Percentiles rank a stretch among this genome's conserved stretches.
phyloP scores from a whole-genome alignment of 257 asterid genomes.

The Anisodus acutangulus region DNA sequence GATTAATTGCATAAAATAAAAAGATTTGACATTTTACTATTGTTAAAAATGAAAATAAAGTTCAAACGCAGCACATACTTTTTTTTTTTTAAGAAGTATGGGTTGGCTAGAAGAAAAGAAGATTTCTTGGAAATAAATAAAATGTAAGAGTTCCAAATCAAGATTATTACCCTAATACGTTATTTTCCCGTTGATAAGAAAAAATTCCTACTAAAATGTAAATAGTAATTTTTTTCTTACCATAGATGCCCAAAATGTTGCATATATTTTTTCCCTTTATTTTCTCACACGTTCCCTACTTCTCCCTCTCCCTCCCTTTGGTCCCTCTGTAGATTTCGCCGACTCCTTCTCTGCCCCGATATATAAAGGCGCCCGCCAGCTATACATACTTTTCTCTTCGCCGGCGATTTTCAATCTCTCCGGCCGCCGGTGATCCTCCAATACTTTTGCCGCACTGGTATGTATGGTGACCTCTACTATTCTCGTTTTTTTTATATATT shows the following conservation, averaged over 20 bases:
- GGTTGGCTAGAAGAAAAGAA: too few relatives aligned
- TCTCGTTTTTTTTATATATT: neutral
- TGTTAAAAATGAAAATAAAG: neutral
- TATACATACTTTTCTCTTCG: constrained; percentile 7
- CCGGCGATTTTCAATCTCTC: constrained; percentile 35
- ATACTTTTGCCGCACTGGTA: constrained; percentile 30
- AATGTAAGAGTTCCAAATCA: neutral
- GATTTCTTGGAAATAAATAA: neutral
- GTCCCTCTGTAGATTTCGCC: constrained; percentile 33
- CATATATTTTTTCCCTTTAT: neutral
- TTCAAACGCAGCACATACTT: neutral
- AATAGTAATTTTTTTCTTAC: too few relatives aligned
- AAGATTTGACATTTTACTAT: neutral
- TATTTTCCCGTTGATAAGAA: neutral
- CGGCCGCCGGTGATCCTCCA: constrained; percentile 41
- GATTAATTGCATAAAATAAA: neutral
- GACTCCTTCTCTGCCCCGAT: constrained; percentile 24
- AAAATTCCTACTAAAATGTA: neutral
- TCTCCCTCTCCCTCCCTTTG: constrained; percentile 32
- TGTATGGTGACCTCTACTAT: constrained; percentile 20
- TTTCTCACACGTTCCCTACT: constrained; percentile 25
- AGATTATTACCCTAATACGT: neutral
- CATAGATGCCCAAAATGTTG: neutral
- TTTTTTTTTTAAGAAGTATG: neutral
- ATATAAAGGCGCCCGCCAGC: neutral